These are phyloP conservation scores for Lepidium didymum DNA, from an alignment of 345 rosid genomes.

Conservation along the genomic window DNA sequence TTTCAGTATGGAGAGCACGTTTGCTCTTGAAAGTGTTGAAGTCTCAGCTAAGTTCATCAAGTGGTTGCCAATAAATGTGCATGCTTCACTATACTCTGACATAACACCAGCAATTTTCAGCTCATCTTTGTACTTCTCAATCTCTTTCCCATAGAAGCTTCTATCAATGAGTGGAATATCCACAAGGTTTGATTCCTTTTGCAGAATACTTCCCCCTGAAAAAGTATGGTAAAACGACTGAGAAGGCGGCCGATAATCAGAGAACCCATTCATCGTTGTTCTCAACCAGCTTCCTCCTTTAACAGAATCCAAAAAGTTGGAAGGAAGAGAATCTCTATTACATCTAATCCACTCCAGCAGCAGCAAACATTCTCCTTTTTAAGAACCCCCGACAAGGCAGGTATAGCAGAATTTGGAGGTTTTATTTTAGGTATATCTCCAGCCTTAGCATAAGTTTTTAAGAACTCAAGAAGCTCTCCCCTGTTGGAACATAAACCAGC, in stretches of 20 bases:
- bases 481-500: conserved; percentile 33
- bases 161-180: conserved; percentile 67
- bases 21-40: conserved; percentile 28
- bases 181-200: conserved; percentile 43
- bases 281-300: conserved; percentile 58
- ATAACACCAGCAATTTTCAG: conserved; percentile 51
- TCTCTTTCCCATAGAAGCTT: conserved; percentile 40
- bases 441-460: conserved; percentile 27
- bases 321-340: conserved; percentile 18
- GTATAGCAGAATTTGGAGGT: conserved; percentile 53
- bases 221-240: conserved; percentile 47
- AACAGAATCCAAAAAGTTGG: conserved; percentile 41
- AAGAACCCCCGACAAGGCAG: conserved; percentile 47
- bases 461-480: conserved; percentile 34
- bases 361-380: conserved; percentile 42
- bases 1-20: conserved; percentile 41
- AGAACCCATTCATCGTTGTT: conserved; percentile 37
- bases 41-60: conserved; percentile 47
- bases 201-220: conserved; percentile 56
- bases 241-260: conserved; percentile 46
- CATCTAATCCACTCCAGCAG: conserved; percentile 51
- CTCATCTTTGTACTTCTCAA: conserved; percentile 35
- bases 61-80: conserved; percentile 42
- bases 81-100: conserved; percentile 53
- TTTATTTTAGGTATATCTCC: conserved; percentile 43